Base-by-base conservation (phyloP, 345 rosid species). In the Orychophragmus violaceus region DNA sequence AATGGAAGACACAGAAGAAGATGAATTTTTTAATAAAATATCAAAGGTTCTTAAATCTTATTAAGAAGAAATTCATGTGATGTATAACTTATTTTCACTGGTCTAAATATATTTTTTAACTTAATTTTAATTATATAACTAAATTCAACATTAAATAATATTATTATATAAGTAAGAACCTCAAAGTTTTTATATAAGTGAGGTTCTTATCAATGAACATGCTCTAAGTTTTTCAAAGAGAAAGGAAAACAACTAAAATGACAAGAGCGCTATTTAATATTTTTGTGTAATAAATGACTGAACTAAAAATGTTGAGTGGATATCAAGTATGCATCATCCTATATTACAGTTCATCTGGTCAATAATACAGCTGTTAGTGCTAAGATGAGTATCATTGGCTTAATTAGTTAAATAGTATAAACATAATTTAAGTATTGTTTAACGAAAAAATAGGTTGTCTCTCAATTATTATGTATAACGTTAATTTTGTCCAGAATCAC, bases 271-370 rank as follows among this genome's bases (percentile, higher is more conserved):
- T 53, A 27, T 64, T 37, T 52, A 22, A 49, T 48, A 18, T 28
- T 28, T 22, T 53, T 62, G 5, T 12, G 55, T 21, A 62, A 53
- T 30, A 36, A 61, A 22, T 12, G 4, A 33, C 9, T 22, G 1
- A 33, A 24, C 25, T 16, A 17, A 37, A 36, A 59, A 59, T 49
- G 52, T 25, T 41, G 60, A 39, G 52, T 41, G 54, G 12, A 22
- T 59, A 35, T 18, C 22, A 49, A 27, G 60, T 36, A 19, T 25
- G 13, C 18, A 60, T 50, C 45, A 51, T 53, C 67, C 42, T 71
- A 53, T 23, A 50, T 30, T 30, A 41, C 48, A 62, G 74, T 52
- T 52, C 62, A 62, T 53, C 49, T 41, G 32, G 14, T 52, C 74
- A 51, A 60, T 28, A 19, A 28, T 28, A 48, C 46, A 62, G 75